Conservation (phyloP, 805 yeast genomes). For the Candida methanosorbosa region DNA sequence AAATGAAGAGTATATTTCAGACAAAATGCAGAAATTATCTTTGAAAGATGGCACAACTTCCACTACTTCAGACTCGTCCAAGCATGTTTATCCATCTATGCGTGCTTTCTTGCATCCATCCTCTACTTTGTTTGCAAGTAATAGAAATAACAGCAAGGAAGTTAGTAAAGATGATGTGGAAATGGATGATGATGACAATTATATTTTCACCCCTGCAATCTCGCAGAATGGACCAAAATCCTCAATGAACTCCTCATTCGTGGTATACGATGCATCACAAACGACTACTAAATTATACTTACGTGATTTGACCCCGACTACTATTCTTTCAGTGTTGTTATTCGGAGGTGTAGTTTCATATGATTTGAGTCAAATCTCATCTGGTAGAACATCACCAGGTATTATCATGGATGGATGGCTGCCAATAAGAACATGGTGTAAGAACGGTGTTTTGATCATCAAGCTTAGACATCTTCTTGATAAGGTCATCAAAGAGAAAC, state of each 20-base stretch:
- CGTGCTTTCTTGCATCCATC: constrained; percentile 86
- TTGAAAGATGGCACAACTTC: constrained; percentile 4
- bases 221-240: constrained; percentile 6
- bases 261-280: constrained; percentile 52
- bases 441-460: constrained; percentile 79
- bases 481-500: constrained; percentile 50
- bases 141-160: constrained; percentile 21
- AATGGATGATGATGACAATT: constrained; percentile 21
- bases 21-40: constrained; percentile 3
- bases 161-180: constrained; percentile 9
- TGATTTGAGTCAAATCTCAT: constrained; percentile 34
- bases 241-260: constrained; percentile 40
- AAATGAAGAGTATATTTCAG: constrained; percentile 41
- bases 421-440: constrained; percentile 88
- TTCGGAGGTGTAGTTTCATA: constrained; percentile 72
- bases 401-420: constrained; percentile 83
- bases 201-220: constrained; percentile 31
- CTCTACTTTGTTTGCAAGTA: constrained; percentile 51
- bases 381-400: constrained; percentile 63
- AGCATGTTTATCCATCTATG: constrained; percentile 40
- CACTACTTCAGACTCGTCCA: not conserved
- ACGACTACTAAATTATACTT: constrained; percentile 59
- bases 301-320: constrained; percentile 73
- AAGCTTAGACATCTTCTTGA: constrained; percentile 62
- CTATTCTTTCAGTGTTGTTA: constrained; percentile 60